A percentile compares a stretch with the other conserved stretches of the same genome.
These are phyloP conservation scores for Hypericum androsaemum DNA, from an alignment of 345 rosid genomes.

Conservation along the genomic window DNA sequence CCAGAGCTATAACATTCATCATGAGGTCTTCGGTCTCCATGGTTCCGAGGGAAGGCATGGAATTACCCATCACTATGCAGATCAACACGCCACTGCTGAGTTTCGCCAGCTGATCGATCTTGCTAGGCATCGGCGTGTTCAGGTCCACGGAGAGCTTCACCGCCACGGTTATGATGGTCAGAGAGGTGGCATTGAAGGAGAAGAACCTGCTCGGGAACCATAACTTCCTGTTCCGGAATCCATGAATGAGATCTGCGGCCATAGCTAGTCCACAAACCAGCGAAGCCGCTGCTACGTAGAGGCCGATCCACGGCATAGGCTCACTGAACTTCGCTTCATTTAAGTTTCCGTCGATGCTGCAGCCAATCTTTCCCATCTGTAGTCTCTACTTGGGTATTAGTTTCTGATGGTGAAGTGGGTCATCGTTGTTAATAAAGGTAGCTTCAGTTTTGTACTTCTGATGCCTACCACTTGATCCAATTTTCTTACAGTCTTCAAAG, in stretches of 20 bases:
- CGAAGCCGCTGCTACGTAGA: slow-evolving; percentile 73
- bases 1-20: slow-evolving; percentile 54
- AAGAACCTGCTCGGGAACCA: slow-evolving; percentile 72
- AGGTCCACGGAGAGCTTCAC: slow-evolving; percentile 78
- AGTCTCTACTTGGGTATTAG: too few relatives aligned
- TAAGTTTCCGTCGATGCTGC: slow-evolving; percentile 51
- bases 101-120: slow-evolving; percentile 73
- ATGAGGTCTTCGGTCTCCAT: slow-evolving; percentile 51
- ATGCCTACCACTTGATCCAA: too few relatives aligned
- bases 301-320: slow-evolving; percentile 80
- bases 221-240: slow-evolving; percentile 46
- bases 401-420: too few relatives aligned
- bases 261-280: slow-evolving; percentile 58
- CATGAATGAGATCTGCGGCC: slow-evolving; percentile 53
- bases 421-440: too few relatives aligned
- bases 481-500: too few relatives aligned
- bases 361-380: slow-evolving; percentile 47
- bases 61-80: slow-evolving; percentile 69
- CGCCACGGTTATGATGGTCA: slow-evolving; percentile 58
- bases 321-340: slow-evolving; percentile 47
- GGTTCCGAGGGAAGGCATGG: slow-evolving; percentile 78
- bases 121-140: slow-evolving; percentile 81
- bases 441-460: too few relatives aligned
- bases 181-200: slow-evolving; percentile 73
- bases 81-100: slow-evolving; percentile 70